Base-by-base conservation (phyloP, 2,329 filamentous ascomycete genomes). In the Coniochaeta sp. region DNA sequence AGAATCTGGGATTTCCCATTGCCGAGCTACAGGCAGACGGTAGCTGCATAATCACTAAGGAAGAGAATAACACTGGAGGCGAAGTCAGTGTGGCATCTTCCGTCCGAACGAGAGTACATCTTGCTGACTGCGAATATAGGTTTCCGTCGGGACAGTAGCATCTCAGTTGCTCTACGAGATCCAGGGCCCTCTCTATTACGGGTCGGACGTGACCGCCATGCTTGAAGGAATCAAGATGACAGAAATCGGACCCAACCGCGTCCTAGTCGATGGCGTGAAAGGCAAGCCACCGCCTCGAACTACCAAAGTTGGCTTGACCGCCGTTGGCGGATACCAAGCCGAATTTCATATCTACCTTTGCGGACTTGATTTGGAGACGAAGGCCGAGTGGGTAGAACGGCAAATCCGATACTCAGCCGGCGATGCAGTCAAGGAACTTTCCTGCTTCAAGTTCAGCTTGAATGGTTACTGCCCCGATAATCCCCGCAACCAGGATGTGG, bases 1-100 rank as follows among this genome's bases (percentile, higher is more conserved):
- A 74, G 45, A 71, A 73, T 42, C 66, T 75, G 1, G 67, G 68
- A 0, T 78, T 77, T 51, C 73, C 72, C 1, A 76, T 79, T 54
- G 74, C 71, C 0, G 75, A 79, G 49, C 67, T 81, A 9, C 67
- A 67, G 18, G 59, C 56, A 2, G 71, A 74, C 55, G 76, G 76
- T 1, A 54, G 56, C 49, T 60, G 57, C 26, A 53, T 58, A 32
- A 60, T 66, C 33, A 57, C 54, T 24, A 65, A 64, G 51, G n/a
- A n/a, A n/a, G 60, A 64, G 50, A 16, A 53, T 9, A 51, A 55
- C 24, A 61, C 59, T 3, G 57, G 54, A 40, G 63, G 61, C 14
- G 55, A 55, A 24, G 50, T 59, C 31, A 57, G 53, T n/a, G n/a
- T n/a, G 13, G 30, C 27, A 9, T 12, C 30, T 18, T 20, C 28